A percentile compares a stretch with the other conserved stretches of the same genome.
These are phyloP conservation scores for Saturnispora diversa DNA, from an alignment of 805 yeast genomes.

Conservation along the genomic window DNA sequence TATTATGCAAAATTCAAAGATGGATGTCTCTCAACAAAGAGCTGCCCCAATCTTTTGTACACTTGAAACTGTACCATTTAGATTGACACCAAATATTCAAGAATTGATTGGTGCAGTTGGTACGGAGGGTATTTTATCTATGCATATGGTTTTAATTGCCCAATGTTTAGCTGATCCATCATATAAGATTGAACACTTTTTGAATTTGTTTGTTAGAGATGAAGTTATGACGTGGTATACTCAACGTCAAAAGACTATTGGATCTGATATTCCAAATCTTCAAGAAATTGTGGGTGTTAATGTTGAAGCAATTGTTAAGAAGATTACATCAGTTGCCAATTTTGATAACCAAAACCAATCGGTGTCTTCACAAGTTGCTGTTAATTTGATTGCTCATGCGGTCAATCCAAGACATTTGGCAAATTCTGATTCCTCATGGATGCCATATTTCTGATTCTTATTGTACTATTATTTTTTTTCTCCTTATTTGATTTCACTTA, in stretches of 20 bases:
- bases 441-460: constrained; percentile 67
- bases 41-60: constrained; percentile 82
- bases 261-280: constrained; percentile 67
- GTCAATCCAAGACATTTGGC: constrained; percentile 93
- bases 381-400: constrained; percentile 88
- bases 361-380: constrained; percentile 78
- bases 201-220: constrained; percentile 92
- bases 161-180: constrained; percentile 87
- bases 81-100: constrained; percentile 94
- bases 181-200: constrained; percentile 80
- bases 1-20: constrained; percentile 36
- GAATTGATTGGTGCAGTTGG: constrained; percentile 90
- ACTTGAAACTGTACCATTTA: constrained; percentile 89
- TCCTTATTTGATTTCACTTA: not conserved
- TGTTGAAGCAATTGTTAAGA: constrained; percentile 74
- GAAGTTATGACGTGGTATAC: constrained; percentile 93
- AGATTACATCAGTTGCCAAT: constrained; percentile 64
- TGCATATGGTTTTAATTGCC: constrained; percentile 76
- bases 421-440: constrained; percentile 84
- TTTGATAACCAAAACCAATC: constrained; percentile 49
- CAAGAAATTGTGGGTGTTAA: constrained; percentile 82
- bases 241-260: constrained; percentile 74
- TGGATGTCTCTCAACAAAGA: constrained; percentile 43
- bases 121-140: constrained; percentile 83
- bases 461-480: not conserved